Percentiles rank a stretch among this genome's conserved stretches.
phyloP scores from a whole-genome alignment of 129 eudicot genomes.

The Ambrosia trifida region DNA sequence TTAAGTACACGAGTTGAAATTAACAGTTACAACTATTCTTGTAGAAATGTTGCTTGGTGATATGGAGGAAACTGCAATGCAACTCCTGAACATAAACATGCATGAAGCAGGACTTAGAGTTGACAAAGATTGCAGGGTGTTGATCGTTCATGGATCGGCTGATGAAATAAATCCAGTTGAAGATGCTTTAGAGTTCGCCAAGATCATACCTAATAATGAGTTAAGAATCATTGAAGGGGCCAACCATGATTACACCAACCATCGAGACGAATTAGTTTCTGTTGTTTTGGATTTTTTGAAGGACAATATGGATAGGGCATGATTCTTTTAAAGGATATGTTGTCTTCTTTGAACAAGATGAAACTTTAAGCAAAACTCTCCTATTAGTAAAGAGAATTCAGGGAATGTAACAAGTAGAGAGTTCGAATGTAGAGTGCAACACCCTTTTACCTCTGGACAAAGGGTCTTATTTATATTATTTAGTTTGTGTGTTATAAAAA shows the following conservation, averaged over 20 bases:
- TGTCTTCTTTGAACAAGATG: neutral
- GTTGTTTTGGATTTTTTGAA: neutral
- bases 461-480: no score
- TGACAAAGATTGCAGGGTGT: constrained; percentile 13
- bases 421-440: no score
- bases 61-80: neutral
- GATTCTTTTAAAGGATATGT: neutral
- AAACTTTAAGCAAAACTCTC: neutral
- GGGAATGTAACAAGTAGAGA: no score
- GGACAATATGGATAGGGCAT: neutral
- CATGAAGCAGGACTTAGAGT: constrained; percentile 12
- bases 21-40: neutral
- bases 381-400: no score
- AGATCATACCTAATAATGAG: constrained; percentile 13
- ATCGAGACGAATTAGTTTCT: neutral
- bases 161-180: constrained; percentile 4
- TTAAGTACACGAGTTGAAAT: no score
- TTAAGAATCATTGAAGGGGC: constrained; percentile 14
- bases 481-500: no score
- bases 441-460: no score
- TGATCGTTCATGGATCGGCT: constrained; percentile 4
- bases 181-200: constrained; percentile 14
- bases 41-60: neutral
- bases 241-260: neutral
- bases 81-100: constrained; percentile 5